Base-by-base conservation (phyloP, 177 flowering plant genomes). In the Vitis hybrid region DNA sequence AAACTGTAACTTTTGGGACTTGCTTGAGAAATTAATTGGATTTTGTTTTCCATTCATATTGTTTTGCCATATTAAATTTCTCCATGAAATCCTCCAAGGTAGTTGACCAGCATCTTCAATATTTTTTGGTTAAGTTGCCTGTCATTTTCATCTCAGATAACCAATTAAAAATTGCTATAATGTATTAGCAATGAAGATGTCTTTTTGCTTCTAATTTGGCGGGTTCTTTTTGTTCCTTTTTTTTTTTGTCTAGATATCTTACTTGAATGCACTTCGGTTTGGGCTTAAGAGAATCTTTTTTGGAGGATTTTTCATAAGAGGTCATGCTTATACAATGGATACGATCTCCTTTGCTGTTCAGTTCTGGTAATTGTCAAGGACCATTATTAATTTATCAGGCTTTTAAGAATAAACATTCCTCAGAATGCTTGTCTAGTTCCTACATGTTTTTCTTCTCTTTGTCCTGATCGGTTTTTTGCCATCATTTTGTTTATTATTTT, bases 241-340 rank as follows among this genome's bases (percentile, higher is more conserved):
- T 19, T 18, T 57, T 30, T n/a, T 64, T 78, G 23, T 77, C 72
- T 74, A 95, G 99, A 90, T 95, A 65, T 69, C 98, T 23, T 91
- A 92, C 74, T 77, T 91, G 80, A 93, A 86, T 80, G 99, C 99
- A 34, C 85, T 91, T 74, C 88, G 94, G 15, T 91, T 90, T 85
- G 99, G 99, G 72, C 81, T 95, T 19, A 95, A 95, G 75, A 76
- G 94, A 51, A 93, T 95, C 39, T 93, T 93, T 73, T 95, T 95
- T 85, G 99, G 99, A 80, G 99, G 99, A 60, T 93, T 93, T 79
- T 95, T 95, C 75, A 95, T 91, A 6, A 82, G 97, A 67, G 98
- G 98, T 45, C 99, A 95, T 84, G 98, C 98, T 51, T 93, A 90
- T 75, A 95, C 98, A 12, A 95, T 95, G 99, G 97, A 93, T 69